Base-by-base conservation (phyloP, 805 yeast species). In the Kregervanrija pseudodelftensis region DNA sequence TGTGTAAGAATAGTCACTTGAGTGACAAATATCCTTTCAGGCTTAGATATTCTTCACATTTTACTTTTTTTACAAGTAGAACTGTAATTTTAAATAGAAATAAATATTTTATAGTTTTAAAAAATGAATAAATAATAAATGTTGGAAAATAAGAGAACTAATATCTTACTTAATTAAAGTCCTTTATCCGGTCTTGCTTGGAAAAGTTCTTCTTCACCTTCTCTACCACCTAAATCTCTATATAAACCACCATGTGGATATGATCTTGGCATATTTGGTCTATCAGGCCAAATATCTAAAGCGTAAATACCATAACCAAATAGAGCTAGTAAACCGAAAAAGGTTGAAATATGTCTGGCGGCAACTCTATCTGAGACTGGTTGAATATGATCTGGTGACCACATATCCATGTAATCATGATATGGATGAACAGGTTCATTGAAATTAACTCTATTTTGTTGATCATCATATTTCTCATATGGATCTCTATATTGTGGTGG, bases 351-450 rank as follows among this genome's bases (percentile, higher is more conserved):
- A 61, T 77, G 77, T 53, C 65, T 72, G 43, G 79, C 62, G 1
- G 95, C 95, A 31, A 76, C 73, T 39, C 64, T 59, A 63, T 84
- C 82, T 35, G 75, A 67, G 32, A 79, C 83, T 34, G 69, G 62
- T 54, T 80, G 79, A 61, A 71, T 78, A 58, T 80, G 74, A 58
- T 86, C 95, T 11, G 95, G 93, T 8, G 95, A 77, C 95, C 95
- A 86, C 72, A 85, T 74, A 63, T 86, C 90, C 58, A 80, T 71
- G 63, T 77, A 67, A 58, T 86, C 95, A 53, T 81, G 84, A 55
- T 80, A 77, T 44, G 80, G 77, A 60, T 80, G 80, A 51, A 85
- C 63, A 30, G 88, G 85, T 50, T 86, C 89, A 51, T 77, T 75
- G 52, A 76, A 70, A 69, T 86, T 85, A 66, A 95, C 79, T 68